Conservation (phyloP, 768 basidiomycete species). For the Tricholoma bakamatsutake region DNA sequence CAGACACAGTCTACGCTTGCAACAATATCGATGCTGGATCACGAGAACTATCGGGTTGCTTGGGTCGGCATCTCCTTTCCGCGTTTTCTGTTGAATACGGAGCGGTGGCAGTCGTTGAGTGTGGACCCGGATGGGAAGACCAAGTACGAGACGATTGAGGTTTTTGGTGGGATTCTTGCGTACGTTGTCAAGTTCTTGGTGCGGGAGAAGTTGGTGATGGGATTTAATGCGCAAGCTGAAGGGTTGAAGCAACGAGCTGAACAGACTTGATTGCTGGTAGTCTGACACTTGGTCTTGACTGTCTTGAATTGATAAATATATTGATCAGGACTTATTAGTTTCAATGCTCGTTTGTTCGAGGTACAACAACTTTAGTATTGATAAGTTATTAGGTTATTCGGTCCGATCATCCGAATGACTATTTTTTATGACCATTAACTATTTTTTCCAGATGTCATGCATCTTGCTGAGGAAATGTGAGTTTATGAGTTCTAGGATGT, state of each 20-base stretch:
- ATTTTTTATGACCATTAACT: too few species aligned
- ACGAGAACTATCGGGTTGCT: conserved; percentile 47
- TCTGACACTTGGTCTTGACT: not conserved
- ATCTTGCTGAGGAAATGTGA: too few species aligned
- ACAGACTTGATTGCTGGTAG: conserved; percentile 3
- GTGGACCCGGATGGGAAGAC: conserved; percentile 45
- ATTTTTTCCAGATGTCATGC: too few species aligned
- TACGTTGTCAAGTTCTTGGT: conserved; percentile 45
- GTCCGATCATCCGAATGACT: too few species aligned
- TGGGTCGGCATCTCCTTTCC: conserved; percentile 45
- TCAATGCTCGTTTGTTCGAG: too few species aligned
- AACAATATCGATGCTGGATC: conserved; percentile 44
- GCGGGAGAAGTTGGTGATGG: conserved; percentile 33
- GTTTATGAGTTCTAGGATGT: too few species aligned
- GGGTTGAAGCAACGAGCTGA: conserved; percentile 52
- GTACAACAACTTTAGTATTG: too few species aligned
- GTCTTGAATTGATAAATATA: not conserved
- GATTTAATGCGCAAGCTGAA: conserved; percentile 50
- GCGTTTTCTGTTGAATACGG: conserved; percentile 41
- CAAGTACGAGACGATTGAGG: conserved; percentile 59
- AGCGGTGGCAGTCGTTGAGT: conserved; percentile 62
- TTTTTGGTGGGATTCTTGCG: conserved; percentile 51
- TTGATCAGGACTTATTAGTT: too few species aligned
- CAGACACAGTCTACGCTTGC: conserved; percentile 36
- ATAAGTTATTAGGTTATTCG: too few species aligned